Base-by-base conservation (phyloP, 306 rosid species). In the Quercus parvula region DNA sequence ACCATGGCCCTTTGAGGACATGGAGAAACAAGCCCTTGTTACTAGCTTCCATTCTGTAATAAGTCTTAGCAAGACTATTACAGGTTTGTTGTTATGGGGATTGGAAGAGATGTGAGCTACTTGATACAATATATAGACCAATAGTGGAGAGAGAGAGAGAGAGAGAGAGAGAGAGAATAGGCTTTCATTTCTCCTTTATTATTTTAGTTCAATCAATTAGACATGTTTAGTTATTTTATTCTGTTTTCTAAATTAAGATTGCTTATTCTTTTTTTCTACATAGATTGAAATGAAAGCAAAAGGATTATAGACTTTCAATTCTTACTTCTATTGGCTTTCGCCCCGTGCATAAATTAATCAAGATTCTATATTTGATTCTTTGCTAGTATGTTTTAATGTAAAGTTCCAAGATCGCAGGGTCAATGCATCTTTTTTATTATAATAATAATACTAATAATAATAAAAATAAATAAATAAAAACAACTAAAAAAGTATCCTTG, bases 1-100 rank as follows among this genome's bases (percentile, higher is more conserved):
- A 73, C 87, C 87, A 84, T 18, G 87, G 49, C 9, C 90, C 90
- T 6, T 58, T 35, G 73, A 83, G 30, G 33, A 80, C 15, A 24
- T 76, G 81, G 5, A 84, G 38, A 15, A 80, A 38, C 62, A 86
- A 70, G 73, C 70, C 18, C 74, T 75, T 81, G 74, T n/a, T 13
- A 30, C 2, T 8, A 31, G 24, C 18, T 2, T 61, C 33, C 69
- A 67, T 66, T 63, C 20, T 15, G 46, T 38, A 0, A 19, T 14
- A 30, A 27, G 10, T 63, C 70, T 18, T 5, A 15, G 44, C 12
- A 31, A 18, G 71, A 18, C 25, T 18, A 22, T 66, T 18, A 31
- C 13, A 46, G 38, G 72, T 18, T 19, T 67, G 27, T 35, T 18
- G 8, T 30, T 38, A 38, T 38, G 46, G 70, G 20, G 14, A 31